Percentiles rank a stretch among this genome's conserved stretches.
phyloP scores from a whole-genome alignment of 192 early-diverging fungal genomes.

The Pecoramyces ruminantium region DNA sequence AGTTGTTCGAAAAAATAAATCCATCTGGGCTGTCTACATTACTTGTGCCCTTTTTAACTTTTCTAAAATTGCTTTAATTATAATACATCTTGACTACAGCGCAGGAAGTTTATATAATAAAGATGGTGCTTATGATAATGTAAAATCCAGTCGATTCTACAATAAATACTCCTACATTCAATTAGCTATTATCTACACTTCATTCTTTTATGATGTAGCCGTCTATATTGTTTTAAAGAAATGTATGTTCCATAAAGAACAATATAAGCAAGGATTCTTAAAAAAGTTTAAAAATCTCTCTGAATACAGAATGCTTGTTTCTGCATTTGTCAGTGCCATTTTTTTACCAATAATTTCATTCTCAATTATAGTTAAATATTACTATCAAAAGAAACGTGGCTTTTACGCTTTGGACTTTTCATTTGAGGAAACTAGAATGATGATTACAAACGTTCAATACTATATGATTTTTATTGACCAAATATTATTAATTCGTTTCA shows the following conservation, averaged over 20 bases:
- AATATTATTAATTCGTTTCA: background rate
- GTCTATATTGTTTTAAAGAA: background rate
- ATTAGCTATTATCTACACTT: too few relatives aligned
- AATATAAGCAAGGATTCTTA: background rate
- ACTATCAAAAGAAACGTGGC: background rate
- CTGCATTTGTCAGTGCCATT: background rate
- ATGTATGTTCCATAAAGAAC: background rate
- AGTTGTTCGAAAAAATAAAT: background rate
- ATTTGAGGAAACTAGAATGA: background rate
- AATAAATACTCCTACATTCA: too few relatives aligned
- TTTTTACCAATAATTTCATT: background rate
- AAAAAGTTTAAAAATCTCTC: background rate
- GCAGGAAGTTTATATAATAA: background rate
- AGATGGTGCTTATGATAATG: background rate
- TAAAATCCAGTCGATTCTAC: background rate
- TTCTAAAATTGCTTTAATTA: background rate
- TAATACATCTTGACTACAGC: background rate
- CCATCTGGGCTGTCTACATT: background rate
- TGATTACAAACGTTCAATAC: background rate
- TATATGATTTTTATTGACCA: background rate
- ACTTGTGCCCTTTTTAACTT: background rate
- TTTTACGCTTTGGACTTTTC: background rate
- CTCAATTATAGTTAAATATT: background rate
- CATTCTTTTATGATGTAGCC: background rate
- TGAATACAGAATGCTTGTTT: background rate